phyloP scores from a whole-genome alignment of 352 stramenopile species.

The Albugo laibachii region DNA sequence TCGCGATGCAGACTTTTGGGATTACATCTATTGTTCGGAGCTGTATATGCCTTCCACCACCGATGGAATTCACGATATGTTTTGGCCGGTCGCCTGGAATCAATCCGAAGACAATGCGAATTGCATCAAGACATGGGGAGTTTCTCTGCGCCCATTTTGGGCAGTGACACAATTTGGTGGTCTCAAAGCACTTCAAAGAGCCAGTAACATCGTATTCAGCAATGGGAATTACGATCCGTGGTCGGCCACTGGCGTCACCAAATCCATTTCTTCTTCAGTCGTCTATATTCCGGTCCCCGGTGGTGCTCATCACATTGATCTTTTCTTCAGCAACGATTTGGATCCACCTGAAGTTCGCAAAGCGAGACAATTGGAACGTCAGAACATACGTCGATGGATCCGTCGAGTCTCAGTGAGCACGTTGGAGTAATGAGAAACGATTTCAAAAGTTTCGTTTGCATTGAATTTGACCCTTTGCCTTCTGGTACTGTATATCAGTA shows the following conservation, averaged over 20 bases:
- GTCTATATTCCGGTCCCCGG: conserved; percentile 44
- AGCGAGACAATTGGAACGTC: conserved; percentile 46
- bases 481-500: too few relatives aligned
- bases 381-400: conserved; percentile 72
- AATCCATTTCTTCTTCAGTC: conserved; percentile 39
- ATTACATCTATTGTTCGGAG: conserved; percentile 63
- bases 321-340: conserved; percentile 79
- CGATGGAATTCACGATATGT: conserved; percentile 72
- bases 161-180: conserved; percentile 50
- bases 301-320: conserved; percentile 77
- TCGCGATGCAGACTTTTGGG: conserved; percentile 42
- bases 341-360: conserved; percentile 59
- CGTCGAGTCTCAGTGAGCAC: conserved; percentile 22
- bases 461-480: neutral
- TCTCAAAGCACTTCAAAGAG: conserved; percentile 29
- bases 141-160: conserved; percentile 43
- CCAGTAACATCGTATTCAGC: conserved; percentile 89
- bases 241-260: conserved; percentile 73
- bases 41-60: conserved; percentile 45
- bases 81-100: conserved; percentile 56
- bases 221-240: conserved; percentile 90
- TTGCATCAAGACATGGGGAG: conserved; percentile 43
- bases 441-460: neutral
- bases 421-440: neutral
- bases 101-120: conserved; percentile 27